Evolutionary conservation across 495 filamentous ascomycete genomes (phyloP).

Genomic region (Schizothecium vesticola): DNA sequence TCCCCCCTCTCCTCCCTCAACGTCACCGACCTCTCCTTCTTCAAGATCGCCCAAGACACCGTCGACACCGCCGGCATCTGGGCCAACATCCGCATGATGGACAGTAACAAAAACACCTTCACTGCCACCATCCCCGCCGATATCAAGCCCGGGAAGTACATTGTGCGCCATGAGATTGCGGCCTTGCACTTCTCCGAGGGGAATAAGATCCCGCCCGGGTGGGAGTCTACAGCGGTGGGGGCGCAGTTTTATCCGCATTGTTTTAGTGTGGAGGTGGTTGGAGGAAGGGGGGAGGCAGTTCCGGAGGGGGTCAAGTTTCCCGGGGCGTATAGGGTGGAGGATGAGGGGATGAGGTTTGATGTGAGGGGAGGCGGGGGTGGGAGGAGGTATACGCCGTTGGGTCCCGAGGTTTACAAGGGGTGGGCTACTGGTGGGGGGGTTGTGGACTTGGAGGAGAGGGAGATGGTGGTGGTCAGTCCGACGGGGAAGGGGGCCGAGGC

Average conservation of each 20-base stretch:
- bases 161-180: constrained; percentile 60
- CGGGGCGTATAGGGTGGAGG: constrained; percentile 44
- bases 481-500: background rate
- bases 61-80: constrained; percentile 39
- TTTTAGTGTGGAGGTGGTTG: constrained; percentile 57
- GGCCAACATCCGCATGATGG: constrained; percentile 47
- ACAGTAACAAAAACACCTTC: constrained; percentile 48
- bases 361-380: constrained; percentile 34
- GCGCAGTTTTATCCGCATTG: constrained; percentile 64
- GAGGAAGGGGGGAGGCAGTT: constrained; percentile 47
- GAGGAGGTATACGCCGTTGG: constrained; percentile 10
- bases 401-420: constrained; percentile 6
- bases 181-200: background rate
- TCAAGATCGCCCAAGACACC: constrained; percentile 59
- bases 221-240: constrained; percentile 26
- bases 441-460: constrained; percentile 1
- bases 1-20: constrained; percentile 42
- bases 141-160: constrained; percentile 54
- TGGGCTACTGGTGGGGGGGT: too few relatives aligned
- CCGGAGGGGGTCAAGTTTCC: constrained; percentile 50
- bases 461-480: constrained; percentile 2
- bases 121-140: constrained; percentile 52
- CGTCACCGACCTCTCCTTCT: constrained; percentile 57
- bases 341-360: background rate
- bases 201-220: constrained; percentile 2